These are phyloP conservation scores for Rhodamnia rubescens DNA, from an alignment of 345 rosid species.

Conservation along the genomic window DNA sequence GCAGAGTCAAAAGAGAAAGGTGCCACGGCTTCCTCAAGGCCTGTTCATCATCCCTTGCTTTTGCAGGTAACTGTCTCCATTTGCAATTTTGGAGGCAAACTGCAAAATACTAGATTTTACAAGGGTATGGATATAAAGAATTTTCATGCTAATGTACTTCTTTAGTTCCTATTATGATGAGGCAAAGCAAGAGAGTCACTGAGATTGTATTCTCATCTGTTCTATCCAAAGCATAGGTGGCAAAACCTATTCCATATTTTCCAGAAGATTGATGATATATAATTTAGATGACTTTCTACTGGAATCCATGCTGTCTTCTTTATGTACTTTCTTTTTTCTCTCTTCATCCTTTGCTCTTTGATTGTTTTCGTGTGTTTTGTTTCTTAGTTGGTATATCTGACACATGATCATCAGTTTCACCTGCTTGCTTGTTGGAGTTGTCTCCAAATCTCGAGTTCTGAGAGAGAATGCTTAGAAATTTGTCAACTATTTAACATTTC, in stretches of 20 bases:
- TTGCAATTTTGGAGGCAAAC: neutral
- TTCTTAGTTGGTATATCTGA: neutral
- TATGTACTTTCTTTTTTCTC: neutral
- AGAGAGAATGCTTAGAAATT: neutral
- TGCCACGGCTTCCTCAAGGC: conserved; percentile 29
- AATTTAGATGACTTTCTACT: neutral
- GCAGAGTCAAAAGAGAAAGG: conserved; percentile 41
- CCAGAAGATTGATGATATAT: neutral
- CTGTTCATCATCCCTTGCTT: conserved; percentile 73
- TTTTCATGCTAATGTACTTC: neutral
- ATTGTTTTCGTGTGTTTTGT: neutral
- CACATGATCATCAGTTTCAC: neutral
- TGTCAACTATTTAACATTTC: neutral
- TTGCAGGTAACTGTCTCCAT: conserved; percentile 46
- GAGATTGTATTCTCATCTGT: neutral
- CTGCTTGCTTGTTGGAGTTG: neutral
- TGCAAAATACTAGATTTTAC: neutral
- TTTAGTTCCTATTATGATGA: neutral
- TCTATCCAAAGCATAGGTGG: neutral
- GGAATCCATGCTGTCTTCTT: neutral
- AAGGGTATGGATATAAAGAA: neutral
- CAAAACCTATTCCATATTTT: neutral
- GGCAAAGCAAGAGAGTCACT: neutral
- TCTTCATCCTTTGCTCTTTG: neutral
- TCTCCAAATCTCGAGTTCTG: neutral